Base-by-base conservation (phyloP, 768 basidiomycete species). In the Boletus sp. region DNA sequence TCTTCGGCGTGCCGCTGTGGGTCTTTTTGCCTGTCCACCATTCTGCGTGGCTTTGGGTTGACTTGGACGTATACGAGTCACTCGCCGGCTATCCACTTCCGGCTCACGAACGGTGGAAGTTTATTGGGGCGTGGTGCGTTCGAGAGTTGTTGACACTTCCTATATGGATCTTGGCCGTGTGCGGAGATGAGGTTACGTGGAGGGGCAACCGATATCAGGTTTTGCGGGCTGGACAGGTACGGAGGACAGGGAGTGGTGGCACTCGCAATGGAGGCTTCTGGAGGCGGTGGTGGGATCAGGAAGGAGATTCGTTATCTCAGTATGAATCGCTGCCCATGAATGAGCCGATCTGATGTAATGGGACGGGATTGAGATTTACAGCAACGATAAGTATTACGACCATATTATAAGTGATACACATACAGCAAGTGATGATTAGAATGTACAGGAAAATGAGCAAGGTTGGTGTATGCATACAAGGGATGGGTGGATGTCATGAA, bases 101-200 rank as follows among this genome's bases (percentile, higher is more conserved):
- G 2, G 63, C 72, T 38, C 66, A 74, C 33, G 75, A 75, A 45
- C 74, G 76, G 13, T 77, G 77, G 72, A 64, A 74, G 47, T 98
- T 97, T 70, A 61, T 93, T 40, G 64, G 75, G 30, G 90, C 93
- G 7, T 99, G 94, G 93, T 68, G 76, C 17, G 73, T 79, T 19
- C 80, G 97, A 53, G 97, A 99, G 72, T 13, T 86, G 38, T 69
- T 95, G 54, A 87, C 96, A 5, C 74, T 98, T 21, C 97, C 97
- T 0, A 91, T 98, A 53, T 99, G 86, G 83, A 46, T 87, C 7
- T 75, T 87, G 57, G 96, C 90, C 7, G 82, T 99, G 38, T 71
- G 86, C 47, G 93, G 95, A 29, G 78, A 84, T 67, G 83, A 84
- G 53, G 91, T 99, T 32, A 76, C 78, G 1, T 99, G 97, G 97